Base-by-base conservation (phyloP, 2,329 filamentous ascomycete species). In the Dactylellina parvicollis region DNA sequence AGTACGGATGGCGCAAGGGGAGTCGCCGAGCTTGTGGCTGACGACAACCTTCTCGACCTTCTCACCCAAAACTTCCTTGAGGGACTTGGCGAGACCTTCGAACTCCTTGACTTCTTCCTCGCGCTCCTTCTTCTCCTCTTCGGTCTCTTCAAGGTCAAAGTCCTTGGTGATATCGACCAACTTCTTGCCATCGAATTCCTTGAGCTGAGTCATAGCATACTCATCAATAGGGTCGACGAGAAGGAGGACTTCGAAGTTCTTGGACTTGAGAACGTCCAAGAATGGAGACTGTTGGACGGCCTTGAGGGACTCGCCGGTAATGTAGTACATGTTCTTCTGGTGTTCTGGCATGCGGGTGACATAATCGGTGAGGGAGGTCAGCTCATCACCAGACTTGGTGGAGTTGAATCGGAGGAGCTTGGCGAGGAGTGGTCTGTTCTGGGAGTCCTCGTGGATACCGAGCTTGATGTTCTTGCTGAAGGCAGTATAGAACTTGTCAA, bases 391-490 rank as follows among this genome's bases (percentile, higher is more conserved):
- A 83, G 94, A 96, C 89, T 97, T 98, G 87, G 95, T 99, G 74
- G 94, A 97, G 89, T 91, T 90, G 90, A 93, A 99, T 83, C 95
- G 92, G 81, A 99, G 91, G 75, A 99, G 92, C 91, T 98, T 99
- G 84, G 95, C 94, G 76, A 99, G 92, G 78, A 86, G 83, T 79
- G 85, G 84, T 82, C 95, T 92, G 90, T 99, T 99, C 89, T 98
- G 95, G 75, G 92, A 91, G 83, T 99, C 95, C 87, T 99, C 95
- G 89, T 99, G 95, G 85, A 99, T 96, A 85, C 95, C 95, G 77
- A 99, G 93, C 92, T 99, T 99, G 84, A 99, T 89, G 90, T 99
- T 99, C 92, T 99, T 99, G 89, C 90, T 91, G 88, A 99, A 99
- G 80, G 95, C 95, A 81, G 86, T 86, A 90, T 99, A 99, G 90